Evolutionary conservation across 2,329 filamentous ascomycete species (phyloP), one percentile per base, ranked within the genome.

Genomic region (Ceratocystis albifundus): DNA sequence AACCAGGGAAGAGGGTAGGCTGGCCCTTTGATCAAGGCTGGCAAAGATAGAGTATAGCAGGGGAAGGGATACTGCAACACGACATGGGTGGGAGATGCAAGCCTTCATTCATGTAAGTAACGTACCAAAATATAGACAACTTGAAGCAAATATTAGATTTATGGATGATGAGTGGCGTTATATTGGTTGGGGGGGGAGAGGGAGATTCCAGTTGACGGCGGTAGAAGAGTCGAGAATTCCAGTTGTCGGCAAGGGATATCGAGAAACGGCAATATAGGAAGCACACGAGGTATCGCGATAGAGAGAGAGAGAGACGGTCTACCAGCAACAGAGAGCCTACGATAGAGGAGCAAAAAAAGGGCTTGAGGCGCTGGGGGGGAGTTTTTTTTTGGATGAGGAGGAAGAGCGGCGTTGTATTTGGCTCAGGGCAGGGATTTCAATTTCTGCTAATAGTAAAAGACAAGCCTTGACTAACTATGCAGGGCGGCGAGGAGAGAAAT

Each of bases 371-470:
- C 2, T 15, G 25, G 12, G 25, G n/a, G n/a, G n/a, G n/a, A n/a
- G n/a, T n/a, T n/a, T 10, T 55, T 55, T 55, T 22, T 22, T 4
- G 50, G 20, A 17, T 57, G 53, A 28, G 22, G 61, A 22, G 36
- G n/a, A 62, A 44, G 12, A 22, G 22, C 20, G 32, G 48, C 48
- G 48, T 20, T 20, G 8, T 50, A 50, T 20, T 22, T 25, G 28
- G 20, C 32, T 22, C 8, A 45, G 28, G 10, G 41, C 41, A 62
- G 61, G 44, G 61, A 53, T 48, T 57, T 10, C 22, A 17, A 17
- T 12, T 30, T 57, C 22, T 57, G 53, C 53, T 57, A 57, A 57
- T 57, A 64, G 17, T 32, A 50, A 45, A 64, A 53, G 44, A 64
- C 48, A 45, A 50, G 50, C 50, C 50, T 55, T 22, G 20, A 15